These are phyloP conservation scores for Botryotinia narcissicola DNA, from an alignment of 2,329 filamentous ascomycete species.

Conservation along the genomic window DNA sequence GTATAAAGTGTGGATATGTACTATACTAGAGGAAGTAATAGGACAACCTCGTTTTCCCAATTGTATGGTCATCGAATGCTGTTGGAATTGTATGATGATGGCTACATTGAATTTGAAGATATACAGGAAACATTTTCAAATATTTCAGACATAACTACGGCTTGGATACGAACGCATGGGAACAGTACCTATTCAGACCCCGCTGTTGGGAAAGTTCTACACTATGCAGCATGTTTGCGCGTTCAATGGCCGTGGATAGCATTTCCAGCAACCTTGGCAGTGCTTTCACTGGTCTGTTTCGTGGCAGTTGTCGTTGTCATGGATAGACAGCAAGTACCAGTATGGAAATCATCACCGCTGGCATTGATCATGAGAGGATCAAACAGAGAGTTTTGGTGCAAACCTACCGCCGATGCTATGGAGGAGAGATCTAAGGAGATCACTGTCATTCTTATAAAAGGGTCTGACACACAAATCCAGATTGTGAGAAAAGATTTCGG, in stretches of 20 bases:
- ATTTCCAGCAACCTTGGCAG: neutral
- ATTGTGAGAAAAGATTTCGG: neutral
- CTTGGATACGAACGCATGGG: neutral
- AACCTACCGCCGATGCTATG: neutral
- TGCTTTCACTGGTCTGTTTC: neutral
- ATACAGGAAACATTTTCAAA: neutral
- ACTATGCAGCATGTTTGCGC: neutral
- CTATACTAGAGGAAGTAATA: no score
- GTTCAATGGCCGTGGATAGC: neutral
- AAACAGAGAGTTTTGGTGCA: neutral
- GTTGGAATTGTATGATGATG: neutral
- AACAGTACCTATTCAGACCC: neutral
- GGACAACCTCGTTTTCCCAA: rapidly evolving
- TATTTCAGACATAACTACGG: neutral
- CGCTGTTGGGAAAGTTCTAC: neutral
- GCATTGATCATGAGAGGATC: neutral
- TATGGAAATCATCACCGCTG: neutral
- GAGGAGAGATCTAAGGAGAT: neutral
- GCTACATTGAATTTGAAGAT: neutral
- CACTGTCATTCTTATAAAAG: neutral
- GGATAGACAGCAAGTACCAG: neutral
- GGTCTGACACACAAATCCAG: neutral
- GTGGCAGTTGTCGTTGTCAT: neutral
- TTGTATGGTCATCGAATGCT: neutral
- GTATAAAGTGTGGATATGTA: no score